Percentiles rank a stretch among this genome's conserved stretches.
Conservation (phyloP, 371 early-diverging fungal genomes). For the Parasitella parasitica region DNA sequence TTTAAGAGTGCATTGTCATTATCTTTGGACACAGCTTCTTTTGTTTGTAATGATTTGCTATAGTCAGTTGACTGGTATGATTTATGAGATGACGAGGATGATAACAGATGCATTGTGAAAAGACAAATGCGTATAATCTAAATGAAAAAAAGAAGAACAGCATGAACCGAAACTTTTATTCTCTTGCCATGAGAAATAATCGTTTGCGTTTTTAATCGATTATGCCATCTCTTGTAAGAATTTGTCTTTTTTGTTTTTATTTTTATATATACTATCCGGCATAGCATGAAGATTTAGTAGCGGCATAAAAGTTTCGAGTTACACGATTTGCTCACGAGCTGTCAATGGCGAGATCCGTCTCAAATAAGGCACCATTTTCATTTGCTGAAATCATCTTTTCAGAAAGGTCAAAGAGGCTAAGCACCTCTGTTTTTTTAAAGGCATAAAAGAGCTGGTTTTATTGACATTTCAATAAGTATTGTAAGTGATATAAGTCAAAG, state of each 20-base stretch:
- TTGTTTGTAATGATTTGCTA: not conserved
- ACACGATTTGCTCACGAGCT: constrained; percentile 6
- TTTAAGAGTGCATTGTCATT: not conserved
- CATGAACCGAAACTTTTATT: not conserved
- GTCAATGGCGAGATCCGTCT: constrained; percentile 9
- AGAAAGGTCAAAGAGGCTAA: no score
- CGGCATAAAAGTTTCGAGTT: not conserved
- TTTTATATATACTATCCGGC: not conserved
- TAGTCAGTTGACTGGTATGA: not conserved
- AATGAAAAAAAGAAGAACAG: not conserved
- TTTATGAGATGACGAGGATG: not conserved
- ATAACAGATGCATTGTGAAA: not conserved
- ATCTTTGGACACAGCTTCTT: not conserved
- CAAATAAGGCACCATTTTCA: not conserved
- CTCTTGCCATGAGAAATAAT: not conserved
- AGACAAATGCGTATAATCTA: not conserved
- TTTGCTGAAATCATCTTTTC: no score
- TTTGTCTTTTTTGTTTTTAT: not conserved
- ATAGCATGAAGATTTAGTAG: no score
- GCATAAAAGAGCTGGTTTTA: no score
- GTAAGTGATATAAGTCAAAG: no score
- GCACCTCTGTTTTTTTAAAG: no score
- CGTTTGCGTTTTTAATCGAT: no score
- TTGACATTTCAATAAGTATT: no score
- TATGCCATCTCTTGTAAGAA: not conserved